phyloP scores from a whole-genome alignment of 208 protist species.

The Herpetomonas samuelpessoai region DNA sequence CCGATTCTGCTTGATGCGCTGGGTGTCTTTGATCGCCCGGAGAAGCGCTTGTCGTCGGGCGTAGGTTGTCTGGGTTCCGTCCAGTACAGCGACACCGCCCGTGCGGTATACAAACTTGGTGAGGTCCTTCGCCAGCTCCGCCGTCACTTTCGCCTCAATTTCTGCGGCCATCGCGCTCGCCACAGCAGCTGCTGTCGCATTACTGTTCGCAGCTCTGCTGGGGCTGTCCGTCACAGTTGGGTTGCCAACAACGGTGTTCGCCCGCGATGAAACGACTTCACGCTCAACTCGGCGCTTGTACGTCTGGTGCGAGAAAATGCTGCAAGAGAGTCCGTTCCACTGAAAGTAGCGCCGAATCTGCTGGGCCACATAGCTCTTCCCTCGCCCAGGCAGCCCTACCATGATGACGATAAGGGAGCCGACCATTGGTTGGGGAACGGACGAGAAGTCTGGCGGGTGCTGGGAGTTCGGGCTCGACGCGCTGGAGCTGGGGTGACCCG shows the following conservation, averaged over 20 bases:
- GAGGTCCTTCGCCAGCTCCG: slow-evolving; percentile 56
- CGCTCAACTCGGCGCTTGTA: slow-evolving; percentile 37
- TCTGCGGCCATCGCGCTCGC: slow-evolving; percentile 20
- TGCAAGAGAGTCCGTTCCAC: slow-evolving; percentile 83
- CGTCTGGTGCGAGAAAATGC: slow-evolving; percentile 69
- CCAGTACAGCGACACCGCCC: slow-evolving; percentile 72
- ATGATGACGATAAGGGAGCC: slow-evolving; percentile 89
- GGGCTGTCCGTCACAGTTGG: slow-evolving; percentile 8
- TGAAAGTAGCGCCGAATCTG: slow-evolving; percentile 90
- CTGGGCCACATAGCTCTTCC: slow-evolving; percentile 89
- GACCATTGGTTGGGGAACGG: slow-evolving; percentile 79
- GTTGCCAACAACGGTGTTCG: not conserved
- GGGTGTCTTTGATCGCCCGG: slow-evolving; percentile 59
- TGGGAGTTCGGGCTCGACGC: slow-evolving; percentile 33
- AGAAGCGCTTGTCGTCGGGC: slow-evolving; percentile 56
- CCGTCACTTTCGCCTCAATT: slow-evolving; percentile 36
- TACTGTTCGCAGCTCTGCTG: not conserved
- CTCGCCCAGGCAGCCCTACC: slow-evolving; percentile 85
- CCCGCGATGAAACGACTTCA: slow-evolving; percentile 2
- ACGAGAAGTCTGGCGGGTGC: slow-evolving; percentile 61
- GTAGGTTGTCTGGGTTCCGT: slow-evolving; percentile 68
- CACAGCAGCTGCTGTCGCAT: not conserved
- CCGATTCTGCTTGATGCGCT: slow-evolving; percentile 53
- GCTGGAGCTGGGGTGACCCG: slow-evolving; percentile 12
- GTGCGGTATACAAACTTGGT: slow-evolving; percentile 55